A percentile compares a stretch with the other conserved stretches of the same genome.
Evolutionary conservation across 345 rosid genomes (phyloP).

Genomic region (Euphorbia pulcherrima): DNA sequence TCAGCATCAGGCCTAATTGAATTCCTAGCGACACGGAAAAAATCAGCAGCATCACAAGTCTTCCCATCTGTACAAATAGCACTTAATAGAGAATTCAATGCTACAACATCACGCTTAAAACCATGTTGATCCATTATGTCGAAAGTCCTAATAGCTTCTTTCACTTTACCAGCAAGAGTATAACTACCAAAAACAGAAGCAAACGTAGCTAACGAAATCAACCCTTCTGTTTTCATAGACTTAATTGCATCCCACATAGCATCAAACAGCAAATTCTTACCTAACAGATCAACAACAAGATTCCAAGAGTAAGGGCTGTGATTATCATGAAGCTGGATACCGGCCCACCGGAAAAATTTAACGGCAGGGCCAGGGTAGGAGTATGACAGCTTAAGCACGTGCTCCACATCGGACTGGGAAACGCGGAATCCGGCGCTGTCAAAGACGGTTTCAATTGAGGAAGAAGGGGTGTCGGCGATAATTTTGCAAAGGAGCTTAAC

Average conservation of each 20-base stretch:
- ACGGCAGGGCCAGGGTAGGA: slow-evolving; percentile 48
- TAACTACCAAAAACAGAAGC: slow-evolving; percentile 63
- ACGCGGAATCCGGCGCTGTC: slow-evolving; percentile 40
- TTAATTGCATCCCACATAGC: slow-evolving; percentile 67
- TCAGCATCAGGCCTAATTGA: slow-evolving; percentile 46
- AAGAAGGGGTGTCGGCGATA: slow-evolving; percentile 44
- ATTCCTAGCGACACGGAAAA: slow-evolving; percentile 32
- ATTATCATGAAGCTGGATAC: slow-evolving; percentile 35
- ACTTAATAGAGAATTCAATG: slow-evolving; percentile 57
- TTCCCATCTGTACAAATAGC: slow-evolving; percentile 58
- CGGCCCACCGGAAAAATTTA: slow-evolving; percentile 68
- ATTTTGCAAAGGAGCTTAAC: slow-evolving; percentile 42
- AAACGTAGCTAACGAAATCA: slow-evolving; percentile 57
- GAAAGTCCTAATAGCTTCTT: slow-evolving; percentile 46
- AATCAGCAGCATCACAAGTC: slow-evolving; percentile 38
- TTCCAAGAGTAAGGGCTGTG: slow-evolving; percentile 71
- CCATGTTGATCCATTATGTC: slow-evolving; percentile 58
- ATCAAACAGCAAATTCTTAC: slow-evolving; percentile 52
- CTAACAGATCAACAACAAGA: slow-evolving; percentile 58
- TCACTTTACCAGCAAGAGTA: slow-evolving; percentile 32
- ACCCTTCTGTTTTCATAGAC: slow-evolving; percentile 42
- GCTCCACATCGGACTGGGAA: slow-evolving; percentile 42
- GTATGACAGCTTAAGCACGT: slow-evolving; percentile 53
- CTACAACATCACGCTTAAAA: slow-evolving; percentile 33
- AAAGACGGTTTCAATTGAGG: slow-evolving; percentile 38